phyloP scores from a whole-genome alignment of 1,284 basidiomycete species.

The Rugosomyces carneus region DNA sequence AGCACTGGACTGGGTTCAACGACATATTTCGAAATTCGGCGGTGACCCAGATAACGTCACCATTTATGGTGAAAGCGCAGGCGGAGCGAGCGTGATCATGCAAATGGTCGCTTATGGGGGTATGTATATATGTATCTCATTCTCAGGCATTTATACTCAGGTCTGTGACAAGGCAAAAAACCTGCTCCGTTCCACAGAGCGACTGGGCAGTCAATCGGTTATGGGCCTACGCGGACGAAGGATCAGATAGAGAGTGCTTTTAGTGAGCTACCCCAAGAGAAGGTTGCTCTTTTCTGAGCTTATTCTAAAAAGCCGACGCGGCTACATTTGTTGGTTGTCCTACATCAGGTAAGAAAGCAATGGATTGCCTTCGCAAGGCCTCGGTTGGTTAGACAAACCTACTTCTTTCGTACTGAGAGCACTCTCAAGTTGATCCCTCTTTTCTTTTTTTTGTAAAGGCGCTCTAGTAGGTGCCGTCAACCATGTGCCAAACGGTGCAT shows the following conservation, averaged over 20 bases:
- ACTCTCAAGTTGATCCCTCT: background rate
- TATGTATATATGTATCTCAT: no score
- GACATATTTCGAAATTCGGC: conserved; percentile 31
- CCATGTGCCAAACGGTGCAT: conserved; percentile 25
- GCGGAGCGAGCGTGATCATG: no score
- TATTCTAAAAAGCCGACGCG: conserved; percentile 25
- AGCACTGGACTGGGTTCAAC: conserved; percentile 30
- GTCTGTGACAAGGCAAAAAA: no score
- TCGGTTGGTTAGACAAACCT: conserved; percentile 26
- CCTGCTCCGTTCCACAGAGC: conserved; percentile 38
- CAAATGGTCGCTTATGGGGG: no score
- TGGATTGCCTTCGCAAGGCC: conserved; percentile 35
- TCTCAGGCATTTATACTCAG: no score
- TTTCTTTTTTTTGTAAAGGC: conserved; percentile 23
- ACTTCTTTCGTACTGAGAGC: background rate
- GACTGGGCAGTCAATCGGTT: conserved; percentile 38
- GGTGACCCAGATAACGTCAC: conserved; percentile 30
- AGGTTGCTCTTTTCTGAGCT: background rate
- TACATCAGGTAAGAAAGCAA: conserved; percentile 20
- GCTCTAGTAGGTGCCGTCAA: conserved; percentile 35
- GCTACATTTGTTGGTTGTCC: conserved; percentile 30
- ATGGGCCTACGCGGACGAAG: conserved; percentile 29
- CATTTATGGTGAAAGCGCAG: conserved; percentile 31
- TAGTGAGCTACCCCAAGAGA: conserved; percentile 19
- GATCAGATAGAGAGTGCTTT: conserved; percentile 28